Percentiles rank a stretch among this genome's conserved stretches.
These are phyloP conservation scores for Hypoxylon rickii DNA, from an alignment of 495 filamentous ascomycete genomes.

Conservation along the genomic window DNA sequence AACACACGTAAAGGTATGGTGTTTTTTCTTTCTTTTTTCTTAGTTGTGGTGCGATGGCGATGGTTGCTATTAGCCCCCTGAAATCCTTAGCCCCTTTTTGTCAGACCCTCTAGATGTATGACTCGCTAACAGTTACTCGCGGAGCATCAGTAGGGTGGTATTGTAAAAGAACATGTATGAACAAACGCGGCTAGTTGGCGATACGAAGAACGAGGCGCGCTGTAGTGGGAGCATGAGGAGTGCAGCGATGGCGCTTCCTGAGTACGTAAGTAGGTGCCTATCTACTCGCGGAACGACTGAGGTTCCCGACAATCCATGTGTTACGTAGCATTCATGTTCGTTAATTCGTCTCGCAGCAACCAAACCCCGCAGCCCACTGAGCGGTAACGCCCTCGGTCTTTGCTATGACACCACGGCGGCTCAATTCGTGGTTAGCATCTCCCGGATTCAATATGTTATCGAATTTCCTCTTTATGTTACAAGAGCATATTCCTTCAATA, in stretches of 20 bases:
- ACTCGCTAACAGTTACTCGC: conserved; percentile 6
- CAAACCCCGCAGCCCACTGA: neutral
- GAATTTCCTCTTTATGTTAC: neutral
- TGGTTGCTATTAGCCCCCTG: conserved; percentile 2
- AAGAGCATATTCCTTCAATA: neutral
- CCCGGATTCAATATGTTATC: neutral
- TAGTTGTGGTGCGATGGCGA: conserved; percentile 2
- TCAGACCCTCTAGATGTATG: conserved; percentile 7
- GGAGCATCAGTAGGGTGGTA: conserved; percentile 9
- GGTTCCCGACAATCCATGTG: too few species aligned
- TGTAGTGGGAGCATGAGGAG: neutral
- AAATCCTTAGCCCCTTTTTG: conserved; percentile 10
- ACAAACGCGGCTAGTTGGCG: conserved; percentile 9
- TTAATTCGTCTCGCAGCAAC: too few species aligned
- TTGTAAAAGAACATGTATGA: conserved; percentile 4
- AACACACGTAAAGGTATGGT: neutral
- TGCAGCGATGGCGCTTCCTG: neutral
- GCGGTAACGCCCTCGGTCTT: neutral
- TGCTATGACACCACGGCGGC: neutral
- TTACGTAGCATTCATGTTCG: too few species aligned
- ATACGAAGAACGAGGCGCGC: conserved; percentile 17
- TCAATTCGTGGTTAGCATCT: neutral
- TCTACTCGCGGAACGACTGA: too few species aligned
- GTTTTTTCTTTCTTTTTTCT: neutral
- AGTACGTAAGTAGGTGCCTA: neutral